Evolutionary conservation across 192 early-diverging fungal genomes (phyloP), one percentile per base, ranked within the genome.

Genomic region (Coemansia sp.): DNA sequence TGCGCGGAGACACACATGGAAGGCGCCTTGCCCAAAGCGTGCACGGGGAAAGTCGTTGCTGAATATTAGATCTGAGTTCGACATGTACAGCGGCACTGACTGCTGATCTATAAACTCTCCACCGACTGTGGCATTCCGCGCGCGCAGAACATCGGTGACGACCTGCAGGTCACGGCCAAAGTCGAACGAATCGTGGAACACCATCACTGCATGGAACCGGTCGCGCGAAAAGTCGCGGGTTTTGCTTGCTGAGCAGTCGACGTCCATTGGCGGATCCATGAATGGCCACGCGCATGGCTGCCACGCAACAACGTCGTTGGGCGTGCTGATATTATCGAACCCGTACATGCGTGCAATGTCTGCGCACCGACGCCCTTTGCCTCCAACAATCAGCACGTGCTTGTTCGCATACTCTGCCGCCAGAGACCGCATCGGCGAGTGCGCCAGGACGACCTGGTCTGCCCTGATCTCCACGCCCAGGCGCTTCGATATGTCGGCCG

Each of bases 141-240:
- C 84, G 30, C 81, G 77, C 33, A 94, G 77, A 1, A 93, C 78
- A 51, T 97, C 95, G 59, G 88, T 81, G 46, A 85, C 86, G 1
- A 95, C 77, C 73, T 96, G 94, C 60, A 94, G 70, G 67, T 95
- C 95, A 43, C 91, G 87, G 34, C 94, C 95, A 92, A 91, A 96
- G 68, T 97, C 89, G 21, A 81, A 77, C 36, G 92, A 91, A 70
- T 97, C 95, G 74, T 97, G 91, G 77, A 95, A 92, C 62, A 92
- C 78, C 89, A 96, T 86, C 0, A 93, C 83, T 0, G 88, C 89
- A 38, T 87, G 79, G 62, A 94, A 87, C 26, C 85, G 85, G 24
- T 83, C 75, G 24, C 71, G 66, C 15, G 86, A 56, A 49, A 57
- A 83, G 63, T 77, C 72, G 35, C 75, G 69, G 11, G 10, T 23